Conservation (phyloP, 2,329 filamentous ascomycete species). For the Ophiostoma tasmaniense region DNA sequence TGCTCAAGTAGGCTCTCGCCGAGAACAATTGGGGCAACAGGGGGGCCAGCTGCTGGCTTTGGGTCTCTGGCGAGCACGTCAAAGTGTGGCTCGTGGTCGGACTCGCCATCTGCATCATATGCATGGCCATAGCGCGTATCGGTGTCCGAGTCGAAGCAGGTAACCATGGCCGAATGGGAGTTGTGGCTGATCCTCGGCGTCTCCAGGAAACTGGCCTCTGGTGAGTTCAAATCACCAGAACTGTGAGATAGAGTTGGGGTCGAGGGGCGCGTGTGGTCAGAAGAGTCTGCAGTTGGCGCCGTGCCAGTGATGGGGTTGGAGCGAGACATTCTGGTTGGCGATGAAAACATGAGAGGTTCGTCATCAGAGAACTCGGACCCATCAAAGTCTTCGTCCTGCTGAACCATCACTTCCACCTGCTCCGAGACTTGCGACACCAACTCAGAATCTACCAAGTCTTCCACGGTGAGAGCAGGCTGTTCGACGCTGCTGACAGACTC, state of each 20-base stretch:
- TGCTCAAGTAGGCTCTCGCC: background rate
- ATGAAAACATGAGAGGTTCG: constrained; percentile 5
- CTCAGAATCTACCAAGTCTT: background rate
- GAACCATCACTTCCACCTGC: too few relatives aligned
- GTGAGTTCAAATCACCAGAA: constrained; percentile 13
- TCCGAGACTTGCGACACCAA: background rate
- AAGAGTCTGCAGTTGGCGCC: background rate
- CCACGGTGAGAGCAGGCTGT: background rate
- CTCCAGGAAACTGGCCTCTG: constrained; percentile 10
- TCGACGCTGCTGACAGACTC: background rate
- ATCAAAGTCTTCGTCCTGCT: background rate
- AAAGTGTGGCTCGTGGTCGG: background rate
- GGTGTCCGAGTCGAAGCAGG: constrained; percentile 9
- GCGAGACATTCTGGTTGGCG: background rate
- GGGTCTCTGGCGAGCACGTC: background rate
- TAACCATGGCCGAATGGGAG: background rate
- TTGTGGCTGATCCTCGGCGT: constrained; percentile 8
- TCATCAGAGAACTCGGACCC: background rate
- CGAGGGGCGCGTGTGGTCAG: constrained; percentile 12
- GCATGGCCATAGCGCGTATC: background rate
- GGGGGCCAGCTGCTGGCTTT: background rate
- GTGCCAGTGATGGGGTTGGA: background rate
- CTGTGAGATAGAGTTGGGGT: constrained; percentile 13
- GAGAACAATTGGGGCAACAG: background rate
- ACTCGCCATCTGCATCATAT: constrained; percentile 10